Base-by-base conservation (phyloP, 108 stramenopile species). In the Cyclotella sp. region DNA sequence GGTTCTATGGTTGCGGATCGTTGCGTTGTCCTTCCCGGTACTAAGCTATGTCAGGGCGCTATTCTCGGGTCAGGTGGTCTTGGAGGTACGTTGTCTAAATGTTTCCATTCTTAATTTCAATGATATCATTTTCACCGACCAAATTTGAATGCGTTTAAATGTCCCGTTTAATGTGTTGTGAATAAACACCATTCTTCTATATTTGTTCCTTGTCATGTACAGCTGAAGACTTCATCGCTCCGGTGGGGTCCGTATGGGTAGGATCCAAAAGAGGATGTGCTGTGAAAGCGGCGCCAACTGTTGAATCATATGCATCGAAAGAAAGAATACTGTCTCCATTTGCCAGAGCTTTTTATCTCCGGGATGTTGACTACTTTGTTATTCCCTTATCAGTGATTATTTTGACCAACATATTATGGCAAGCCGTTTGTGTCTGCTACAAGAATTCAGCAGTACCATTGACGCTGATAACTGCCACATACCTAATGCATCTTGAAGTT, bases 11-110 rank as follows among this genome's bases (percentile, higher is more conserved):
- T 86, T 66, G 77, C 86, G 6, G 88, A 86, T 66, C 81, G 82
- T 66, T 77, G 86, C 26, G 80, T 91, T 42, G 74, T 88, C 15
- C 62, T 91, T 9, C 90, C 90, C 27, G 90, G 90, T 18, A 59
- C 43, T 28, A 86, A 74, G 0, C 47, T 90, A 24, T 83, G 89
- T 1, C 86, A 88, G 60, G 86, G 85, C 74, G 80, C 86, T 0
- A 86, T 88, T 28, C 79, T 90, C 34, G 89, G 76, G 39, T 88
- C 89, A 0, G 85, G 83, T 63, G 65, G 82, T 21, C 71, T 88
- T 3, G 57, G 21, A 58, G 26, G 57, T 58, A 28, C 5, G 57
- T 27, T 61, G 84, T 87, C 51, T n/a, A n/a, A n/a, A n/a, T n/a
- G n/a, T 65, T 85, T 14, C 83, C 87, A 12, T 81, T 22, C 34